Evolutionary conservation across 306 rosid genomes (phyloP).

Genomic region (Vigna radiata): DNA sequence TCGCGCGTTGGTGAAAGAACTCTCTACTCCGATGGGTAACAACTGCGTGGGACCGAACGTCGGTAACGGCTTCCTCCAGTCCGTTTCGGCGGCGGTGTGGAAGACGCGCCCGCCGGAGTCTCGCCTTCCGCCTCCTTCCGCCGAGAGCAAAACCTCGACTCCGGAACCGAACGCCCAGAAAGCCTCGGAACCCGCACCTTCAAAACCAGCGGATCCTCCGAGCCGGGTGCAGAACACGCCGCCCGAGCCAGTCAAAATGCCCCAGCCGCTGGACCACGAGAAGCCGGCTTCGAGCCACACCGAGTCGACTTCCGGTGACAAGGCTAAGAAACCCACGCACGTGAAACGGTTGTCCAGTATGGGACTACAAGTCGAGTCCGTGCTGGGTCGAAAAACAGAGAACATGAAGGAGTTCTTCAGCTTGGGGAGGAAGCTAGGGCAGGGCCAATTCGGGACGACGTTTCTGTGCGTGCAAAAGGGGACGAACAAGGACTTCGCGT

Average conservation of each 20-base stretch:
- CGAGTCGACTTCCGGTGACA: not conserved
- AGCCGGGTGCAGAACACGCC: constrained; percentile 65
- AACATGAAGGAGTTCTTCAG: constrained; percentile 74
- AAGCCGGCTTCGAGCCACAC: constrained; percentile 29
- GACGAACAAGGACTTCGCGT: constrained; percentile 66
- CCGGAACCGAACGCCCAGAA: not conserved
- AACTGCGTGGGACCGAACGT: constrained; percentile 84
- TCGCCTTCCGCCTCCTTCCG: constrained; percentile 65
- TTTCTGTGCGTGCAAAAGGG: constrained; percentile 72
- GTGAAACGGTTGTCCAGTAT: constrained; percentile 67
- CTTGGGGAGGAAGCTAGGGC: constrained; percentile 88
- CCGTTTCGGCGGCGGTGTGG: constrained; percentile 75
- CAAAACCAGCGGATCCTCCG: constrained; percentile 19
- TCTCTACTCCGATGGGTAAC: constrained; percentile 78
- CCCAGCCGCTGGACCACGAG: constrained; percentile 2
- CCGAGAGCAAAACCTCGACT: constrained; percentile 36
- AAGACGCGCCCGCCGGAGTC: constrained; percentile 72
- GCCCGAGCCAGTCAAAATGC: constrained; percentile 68
- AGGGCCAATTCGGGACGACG: constrained; percentile 95
- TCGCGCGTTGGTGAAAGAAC: constrained; percentile 39
- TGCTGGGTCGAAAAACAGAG: constrained; percentile 73
- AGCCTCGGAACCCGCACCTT: not conserved
- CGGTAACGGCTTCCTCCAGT: constrained; percentile 69
- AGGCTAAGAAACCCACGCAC: constrained; percentile 64
- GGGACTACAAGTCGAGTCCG: constrained; percentile 79